These are phyloP conservation scores for Phytophthora lateralis DNA, from an alignment of 352 stramenopile genomes.

Conservation along the genomic window DNA sequence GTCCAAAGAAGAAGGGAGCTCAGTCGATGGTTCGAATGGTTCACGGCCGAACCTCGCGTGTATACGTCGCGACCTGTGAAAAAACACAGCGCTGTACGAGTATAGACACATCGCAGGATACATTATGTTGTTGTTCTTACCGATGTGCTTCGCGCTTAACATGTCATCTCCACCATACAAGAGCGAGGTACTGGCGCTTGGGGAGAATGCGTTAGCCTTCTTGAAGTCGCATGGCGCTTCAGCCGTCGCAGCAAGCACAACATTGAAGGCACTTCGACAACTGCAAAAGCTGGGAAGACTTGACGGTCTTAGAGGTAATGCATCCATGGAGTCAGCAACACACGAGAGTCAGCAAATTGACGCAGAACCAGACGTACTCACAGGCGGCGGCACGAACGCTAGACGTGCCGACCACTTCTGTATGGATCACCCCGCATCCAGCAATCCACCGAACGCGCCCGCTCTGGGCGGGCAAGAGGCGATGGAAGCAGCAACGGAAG, in stretches of 20 bases:
- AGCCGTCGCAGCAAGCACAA: not conserved
- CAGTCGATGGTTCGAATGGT: constrained; percentile 1
- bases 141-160: not conserved
- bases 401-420: too few species aligned
- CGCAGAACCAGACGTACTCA: too few species aligned
- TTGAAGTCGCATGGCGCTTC: not conserved
- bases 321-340: too few species aligned
- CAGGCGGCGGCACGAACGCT: too few species aligned
- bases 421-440: too few species aligned
- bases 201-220: not conserved
- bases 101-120: not conserved
- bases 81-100: constrained; percentile 1
- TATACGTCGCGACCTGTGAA: not conserved
- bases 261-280: not conserved
- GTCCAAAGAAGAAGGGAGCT: not conserved
- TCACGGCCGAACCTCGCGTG: not conserved
- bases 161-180: not conserved
- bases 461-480: too few species aligned
- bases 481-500: too few species aligned
- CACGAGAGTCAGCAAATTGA: too few species aligned
- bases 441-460: too few species aligned
- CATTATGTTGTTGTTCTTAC: not conserved
- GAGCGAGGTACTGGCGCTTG: not conserved
- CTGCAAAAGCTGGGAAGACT: not conserved
- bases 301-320: too few species aligned